Conservation (phyloP, 768 basidiomycete species). For the Hygrophorus pudorinus region DNA sequence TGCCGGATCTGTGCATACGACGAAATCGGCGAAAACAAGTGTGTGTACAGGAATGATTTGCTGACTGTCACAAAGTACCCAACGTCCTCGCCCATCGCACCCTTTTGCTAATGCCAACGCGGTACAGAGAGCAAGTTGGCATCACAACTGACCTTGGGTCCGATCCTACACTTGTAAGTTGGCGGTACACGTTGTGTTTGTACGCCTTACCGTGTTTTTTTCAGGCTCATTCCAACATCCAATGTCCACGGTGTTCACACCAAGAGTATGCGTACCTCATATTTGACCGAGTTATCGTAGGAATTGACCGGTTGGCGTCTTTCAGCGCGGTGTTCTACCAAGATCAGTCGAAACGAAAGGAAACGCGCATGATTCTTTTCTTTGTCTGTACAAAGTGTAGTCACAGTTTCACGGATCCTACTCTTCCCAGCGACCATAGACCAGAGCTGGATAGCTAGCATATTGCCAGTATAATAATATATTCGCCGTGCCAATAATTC, state of each 20-base stretch:
- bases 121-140: too few species aligned
- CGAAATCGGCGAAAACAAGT: constrained; percentile 77
- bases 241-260: constrained; percentile 74
- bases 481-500: too few species aligned
- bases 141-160: constrained; percentile 81
- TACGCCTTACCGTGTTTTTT: constrained; percentile 2
- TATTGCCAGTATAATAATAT: background rate
- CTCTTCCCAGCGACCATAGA: constrained; percentile 19
- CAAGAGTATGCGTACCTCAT: constrained; percentile 60
- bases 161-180: constrained; percentile 76
- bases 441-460: constrained; percentile 6
- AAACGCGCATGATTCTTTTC: constrained; percentile 91
- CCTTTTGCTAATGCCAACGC: too few species aligned
- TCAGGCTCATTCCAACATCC: constrained; percentile 75
- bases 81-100: too few species aligned
- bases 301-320: constrained; percentile 3
- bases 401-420: constrained; percentile 65
- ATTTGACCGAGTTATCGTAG: background rate
- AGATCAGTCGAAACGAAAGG: constrained; percentile 94
- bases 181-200: background rate
- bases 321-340: constrained; percentile 89
- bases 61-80: constrained; percentile 91
- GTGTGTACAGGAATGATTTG: constrained; percentile 90
- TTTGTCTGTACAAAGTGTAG: constrained; percentile 83
- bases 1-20: constrained; percentile 87